phyloP scores from a whole-genome alignment of 2,329 filamentous ascomycete species.

The Fonsecaea nubica region DNA sequence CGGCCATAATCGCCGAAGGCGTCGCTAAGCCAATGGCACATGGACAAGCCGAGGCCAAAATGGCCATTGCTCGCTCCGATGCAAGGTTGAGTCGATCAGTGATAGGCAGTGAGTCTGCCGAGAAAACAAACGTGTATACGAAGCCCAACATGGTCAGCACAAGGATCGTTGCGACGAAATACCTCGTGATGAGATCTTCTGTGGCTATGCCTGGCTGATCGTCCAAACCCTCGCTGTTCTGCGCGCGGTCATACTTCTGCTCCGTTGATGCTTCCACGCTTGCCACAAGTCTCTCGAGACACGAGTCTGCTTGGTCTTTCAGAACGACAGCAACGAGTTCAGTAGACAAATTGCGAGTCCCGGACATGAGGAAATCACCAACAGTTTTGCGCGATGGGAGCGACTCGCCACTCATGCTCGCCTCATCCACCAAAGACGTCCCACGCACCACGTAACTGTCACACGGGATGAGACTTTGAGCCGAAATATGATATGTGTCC shows the following conservation, averaged over 20 bases:
- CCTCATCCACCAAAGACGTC: slow-evolving; percentile 72
- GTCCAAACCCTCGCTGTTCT: neutral
- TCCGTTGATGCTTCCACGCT: slow-evolving; percentile 26
- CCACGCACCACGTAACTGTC: slow-evolving; percentile 72
- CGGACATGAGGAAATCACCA: slow-evolving; percentile 29
- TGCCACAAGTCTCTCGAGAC: slow-evolving; percentile 27
- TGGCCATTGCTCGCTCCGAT: slow-evolving; percentile 62
- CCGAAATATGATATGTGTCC: slow-evolving; percentile 16
- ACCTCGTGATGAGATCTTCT: slow-evolving; percentile 17
- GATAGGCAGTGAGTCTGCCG: neutral
- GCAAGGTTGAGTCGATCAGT: slow-evolving; percentile 27
- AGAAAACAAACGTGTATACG: neutral
- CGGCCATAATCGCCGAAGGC: slow-evolving; percentile 77
- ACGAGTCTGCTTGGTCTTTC: slow-evolving; percentile 26
- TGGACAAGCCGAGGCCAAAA: slow-evolving; percentile 77
- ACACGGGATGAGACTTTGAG: slow-evolving; percentile 24
- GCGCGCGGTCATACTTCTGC: slow-evolving; percentile 10
- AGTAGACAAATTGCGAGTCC: slow-evolving; percentile 30
- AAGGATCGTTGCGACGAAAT: slow-evolving; percentile 29
- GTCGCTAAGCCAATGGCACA: slow-evolving; percentile 78
- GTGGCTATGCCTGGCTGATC: neutral
- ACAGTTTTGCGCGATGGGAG: slow-evolving; percentile 64
- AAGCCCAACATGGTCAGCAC: slow-evolving; percentile 26
- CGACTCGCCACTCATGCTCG: slow-evolving; percentile 77
- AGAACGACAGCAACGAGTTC: slow-evolving; percentile 25